Evolutionary conservation across 805 yeast species (phyloP), one percentile per base, ranked within the genome.

Genomic region (Yamadazyma nakazawae): DNA sequence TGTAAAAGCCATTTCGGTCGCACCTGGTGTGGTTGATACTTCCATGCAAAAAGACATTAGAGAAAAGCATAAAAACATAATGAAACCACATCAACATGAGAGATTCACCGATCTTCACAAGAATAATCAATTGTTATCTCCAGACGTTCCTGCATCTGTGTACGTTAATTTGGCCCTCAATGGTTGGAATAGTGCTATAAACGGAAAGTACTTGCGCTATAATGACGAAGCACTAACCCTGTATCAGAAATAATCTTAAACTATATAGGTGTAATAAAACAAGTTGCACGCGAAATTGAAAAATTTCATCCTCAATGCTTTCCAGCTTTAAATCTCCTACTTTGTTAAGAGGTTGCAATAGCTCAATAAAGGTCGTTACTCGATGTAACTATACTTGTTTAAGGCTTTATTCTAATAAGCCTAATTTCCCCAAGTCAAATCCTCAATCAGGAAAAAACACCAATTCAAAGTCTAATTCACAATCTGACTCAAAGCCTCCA

Each of bases 1-100:
- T 3, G 66, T 89, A n/a, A 64, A 68, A 31, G 71, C 85, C 3
- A 67, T 90, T 10, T 74, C 97, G 0, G 75, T 94, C 19, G 97
- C 96, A 0, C 98, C 98, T 0, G 98, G 99, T 3, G 96, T 89
- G 1, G 97, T 94, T 1, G 88, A 88, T 60, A 92, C 99, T 1
- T 72, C 71, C 17, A 92, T 94, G 98, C 98, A 94, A 67, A 62
- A 54, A 7, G 84, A 81, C 45, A 90, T 92, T 47, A 80, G 98
- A 56, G 84, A 80, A 14, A 74, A 65, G 37, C 80, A 79, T 52
- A 81, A 82, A 2, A 52, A 57, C 3, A 68, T 70, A 24, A 91
- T 91, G 97, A 70, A 75, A 0, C 67, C 72, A 0, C 81, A 76
- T 16, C 77, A 81, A 3, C 74, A 80, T 52, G 67, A 80, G 43